These are phyloP conservation scores for Salix suchowensis DNA, from an alignment of 345 rosid genomes.

Conservation along the genomic window DNA sequence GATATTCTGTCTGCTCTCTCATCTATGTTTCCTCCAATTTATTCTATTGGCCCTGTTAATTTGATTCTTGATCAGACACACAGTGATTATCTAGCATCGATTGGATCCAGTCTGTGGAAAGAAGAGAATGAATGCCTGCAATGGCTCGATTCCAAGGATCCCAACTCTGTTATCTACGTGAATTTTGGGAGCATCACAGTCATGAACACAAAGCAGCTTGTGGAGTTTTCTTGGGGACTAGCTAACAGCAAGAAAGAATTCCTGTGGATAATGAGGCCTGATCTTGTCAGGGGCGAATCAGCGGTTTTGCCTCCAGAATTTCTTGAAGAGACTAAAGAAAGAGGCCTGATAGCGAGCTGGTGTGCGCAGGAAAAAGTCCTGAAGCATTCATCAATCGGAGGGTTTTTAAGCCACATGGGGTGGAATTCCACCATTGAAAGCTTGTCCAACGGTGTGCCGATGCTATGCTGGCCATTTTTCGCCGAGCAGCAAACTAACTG, in stretches of 20 bases:
- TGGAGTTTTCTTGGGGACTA: constrained; percentile 6
- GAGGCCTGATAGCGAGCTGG: neutral
- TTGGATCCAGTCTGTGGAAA: constrained; percentile 1
- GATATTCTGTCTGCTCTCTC: neutral
- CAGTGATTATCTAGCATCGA: neutral
- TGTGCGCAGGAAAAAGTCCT: constrained; percentile 1
- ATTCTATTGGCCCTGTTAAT: constrained; percentile 5
- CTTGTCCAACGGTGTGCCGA: neutral
- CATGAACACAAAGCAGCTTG: neutral
- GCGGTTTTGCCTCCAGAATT: neutral
- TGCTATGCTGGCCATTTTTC: constrained; percentile 3
- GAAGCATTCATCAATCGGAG: constrained; percentile 1
- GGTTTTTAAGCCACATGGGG: constrained; percentile 6
- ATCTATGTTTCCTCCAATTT: constrained; percentile 1
- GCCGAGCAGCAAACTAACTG: neutral
- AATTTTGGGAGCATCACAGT: constrained; percentile 7
- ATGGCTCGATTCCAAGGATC: constrained; percentile 6
- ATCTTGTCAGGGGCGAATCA: neutral
- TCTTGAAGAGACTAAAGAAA: neutral
- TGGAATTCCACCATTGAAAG: constrained; percentile 8
- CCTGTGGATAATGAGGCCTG: constrained; percentile 8
- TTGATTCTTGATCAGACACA: neutral
- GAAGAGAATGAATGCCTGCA: neutral
- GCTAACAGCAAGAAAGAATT: neutral
- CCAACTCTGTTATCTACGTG: constrained; percentile 1